Evolutionary conservation across 306 rosid genomes (phyloP), one percentile per base, ranked within the genome.

Genomic region (Begonia fuchsioides): DNA sequence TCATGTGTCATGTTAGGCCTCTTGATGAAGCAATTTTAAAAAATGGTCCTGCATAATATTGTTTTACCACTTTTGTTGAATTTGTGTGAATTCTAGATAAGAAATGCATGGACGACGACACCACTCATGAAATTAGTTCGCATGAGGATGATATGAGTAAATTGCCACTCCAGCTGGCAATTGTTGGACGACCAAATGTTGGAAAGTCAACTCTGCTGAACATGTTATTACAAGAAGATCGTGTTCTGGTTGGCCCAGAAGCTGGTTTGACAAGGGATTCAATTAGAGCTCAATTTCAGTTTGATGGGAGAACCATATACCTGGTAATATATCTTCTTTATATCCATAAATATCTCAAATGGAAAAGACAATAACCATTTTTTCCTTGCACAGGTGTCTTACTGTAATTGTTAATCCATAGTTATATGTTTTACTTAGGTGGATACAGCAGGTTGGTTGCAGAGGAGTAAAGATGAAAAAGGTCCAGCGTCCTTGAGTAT

Each of bases 401-500:
- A 11, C 43, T 7, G 16, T 56, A 8, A 32, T 52, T 43, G 7
- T 8, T 39, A 40, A 39, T 12, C 26, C 17, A 40, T 12, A 26
- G 6, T 50, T 35, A 20, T 52, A 39, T 16, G 44, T 51, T 52
- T 35, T 67, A 43, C 60, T 60, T 72, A 79, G 93, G 96, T 90
- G 49, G 97, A 90, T 71, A 90, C 97, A 9, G 93, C 97, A 51
- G 97, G 97, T 53, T 90, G 95, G 97, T 60, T 90, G 79, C 92
- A 74, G 60, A 75, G 94, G 76, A 76, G 78, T 44, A 90, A 90
- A 63, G 75, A 68, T 59, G 93, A 81, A 64, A 84, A 81, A 72
- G 93, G 97, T 52, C 87, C 95, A 58, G 64, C 87, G 67, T 84
- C 92, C 62, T 81, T 90, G 84, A 84, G 97, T 70, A 76, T 90